Base-by-base conservation (phyloP, 2,329 filamentous ascomycete species). In the Nigrospora osmanthi region DNA sequence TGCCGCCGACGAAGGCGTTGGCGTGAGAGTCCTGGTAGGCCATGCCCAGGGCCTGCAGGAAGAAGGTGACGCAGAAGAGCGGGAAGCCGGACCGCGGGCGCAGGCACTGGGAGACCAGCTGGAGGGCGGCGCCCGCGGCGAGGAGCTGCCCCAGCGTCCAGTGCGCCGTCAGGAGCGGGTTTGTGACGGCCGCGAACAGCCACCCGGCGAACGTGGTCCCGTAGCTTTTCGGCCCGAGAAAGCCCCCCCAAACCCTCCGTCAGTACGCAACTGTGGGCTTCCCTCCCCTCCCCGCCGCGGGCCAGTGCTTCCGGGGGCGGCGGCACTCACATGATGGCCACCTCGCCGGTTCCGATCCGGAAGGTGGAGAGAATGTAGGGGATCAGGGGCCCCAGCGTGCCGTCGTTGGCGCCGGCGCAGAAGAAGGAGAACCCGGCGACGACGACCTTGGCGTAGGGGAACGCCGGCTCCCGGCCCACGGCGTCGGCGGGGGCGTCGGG, bases 361-460 rank as follows among this genome's bases (percentile, higher is more conserved):
- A 83, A 82, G 3, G 72, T 70, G 6, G 70, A 66, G 4, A 84
- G 69, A 11, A 85, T 69, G 53, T 84, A 81, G 0, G 81, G 81
- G 2, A 84, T 73, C 13, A 85, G 51, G 1, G 81, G 71, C 3
- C 81, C 81, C 1, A 84, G 64, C 48, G 74, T 81, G 31, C 81
- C 81, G 56, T 85, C 81, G 46, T 83, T 85, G 40, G 78, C 67
- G 0, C 81, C 81, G 0, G 81, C 78, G 30, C 80, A 77, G 54
- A 85, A 82, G 63, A 84, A 85, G 0, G 78, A 80, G 49, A 82
- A 75, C 0, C 72, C 74, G 3, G 75, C 71, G 37, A 75, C 75
- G 34, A 73, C 44, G 3, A 83, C 59, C 54, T 78, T 81, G 33
- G 76, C 48, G 16, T 65, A 42, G 0, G 58, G 59, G 2, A 54